Conservation (phyloP, 495 filamentous ascomycete genomes). For the Sphaerosporella brunnea region DNA sequence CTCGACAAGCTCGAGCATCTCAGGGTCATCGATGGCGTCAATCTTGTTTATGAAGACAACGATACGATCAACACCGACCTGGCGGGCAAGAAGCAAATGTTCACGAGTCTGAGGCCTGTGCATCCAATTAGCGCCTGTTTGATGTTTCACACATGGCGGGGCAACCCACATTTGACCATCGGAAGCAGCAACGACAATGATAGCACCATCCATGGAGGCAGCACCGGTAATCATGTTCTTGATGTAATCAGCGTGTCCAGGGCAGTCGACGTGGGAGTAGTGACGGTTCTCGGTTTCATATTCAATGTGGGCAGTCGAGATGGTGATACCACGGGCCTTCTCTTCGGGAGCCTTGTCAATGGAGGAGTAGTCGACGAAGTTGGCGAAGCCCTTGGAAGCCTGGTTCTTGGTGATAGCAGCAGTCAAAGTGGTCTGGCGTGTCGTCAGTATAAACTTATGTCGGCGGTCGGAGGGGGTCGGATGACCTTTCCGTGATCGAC, state of each 20-base stretch:
- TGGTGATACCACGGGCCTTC: constrained; percentile 98
- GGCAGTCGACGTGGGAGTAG: constrained; percentile 99
- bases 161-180: constrained; percentile 79
- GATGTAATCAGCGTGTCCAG: constrained; percentile 99
- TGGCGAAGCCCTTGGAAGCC: constrained; percentile 78
- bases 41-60: constrained; percentile 99
- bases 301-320: constrained; percentile 95
- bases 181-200: constrained; percentile 95
- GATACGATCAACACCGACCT: constrained; percentile 92
- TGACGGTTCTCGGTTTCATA: constrained; percentile 81
- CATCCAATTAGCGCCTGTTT: too few relatives aligned
- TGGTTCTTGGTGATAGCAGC: constrained; percentile 97
- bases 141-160: too few relatives aligned
- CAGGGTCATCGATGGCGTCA: constrained; percentile 84
- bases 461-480: constrained; percentile 14
- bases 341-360: constrained; percentile 99
- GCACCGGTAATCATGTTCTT: constrained; percentile 99
- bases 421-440: constrained; percentile 72
- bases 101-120: constrained; percentile 90
- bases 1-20: constrained; percentile 99
- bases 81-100: constrained; percentile 90
- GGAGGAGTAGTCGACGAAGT: constrained; percentile 85
- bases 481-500: constrained; percentile 96
- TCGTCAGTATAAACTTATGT: constrained; percentile 21
- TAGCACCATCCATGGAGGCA: constrained; percentile 91